Conservation (phyloP, 2,329 filamentous ascomycete genomes). For the Alternaria infectoria region DNA sequence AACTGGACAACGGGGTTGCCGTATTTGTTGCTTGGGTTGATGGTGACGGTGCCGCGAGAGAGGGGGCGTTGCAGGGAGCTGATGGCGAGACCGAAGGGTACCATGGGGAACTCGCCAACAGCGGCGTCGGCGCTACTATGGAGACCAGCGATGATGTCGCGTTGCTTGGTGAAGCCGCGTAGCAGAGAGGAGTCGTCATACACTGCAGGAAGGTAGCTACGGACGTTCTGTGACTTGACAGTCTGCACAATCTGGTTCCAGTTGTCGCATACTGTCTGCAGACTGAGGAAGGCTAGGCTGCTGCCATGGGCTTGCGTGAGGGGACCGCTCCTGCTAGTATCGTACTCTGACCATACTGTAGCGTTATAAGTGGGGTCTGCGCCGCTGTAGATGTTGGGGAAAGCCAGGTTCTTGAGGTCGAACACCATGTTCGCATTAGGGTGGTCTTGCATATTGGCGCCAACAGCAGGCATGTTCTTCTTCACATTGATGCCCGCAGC, state of each 20-base stretch:
- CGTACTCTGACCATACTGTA: constrained; percentile 35
- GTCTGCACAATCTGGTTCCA: constrained; percentile 22
- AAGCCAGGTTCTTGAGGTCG: constrained; percentile 28
- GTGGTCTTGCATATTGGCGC: constrained; percentile 45
- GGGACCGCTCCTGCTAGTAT: constrained; percentile 33
- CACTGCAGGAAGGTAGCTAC: constrained; percentile 22
- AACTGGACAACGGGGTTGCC: constrained; percentile 42
- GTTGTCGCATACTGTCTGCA: constrained; percentile 24
- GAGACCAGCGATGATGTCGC: constrained; percentile 31
- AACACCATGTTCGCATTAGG: constrained; percentile 28
- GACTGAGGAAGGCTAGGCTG: constrained; percentile 28
- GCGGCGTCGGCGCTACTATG: constrained; percentile 33
- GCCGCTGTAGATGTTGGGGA: constrained; percentile 26
- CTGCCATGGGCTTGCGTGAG: constrained; percentile 33
- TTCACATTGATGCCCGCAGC: constrained; percentile 34
- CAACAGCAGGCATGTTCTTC: constrained; percentile 36
- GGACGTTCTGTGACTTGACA: constrained; percentile 25
- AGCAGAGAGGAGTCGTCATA: constrained; percentile 25
- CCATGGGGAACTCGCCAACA: constrained; percentile 41
- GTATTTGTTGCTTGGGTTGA: constrained; percentile 44
- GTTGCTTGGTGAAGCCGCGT: constrained; percentile 30
- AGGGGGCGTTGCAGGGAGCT: constrained; percentile 29
- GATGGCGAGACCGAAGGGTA: constrained; percentile 30
- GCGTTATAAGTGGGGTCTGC: constrained; percentile 34
- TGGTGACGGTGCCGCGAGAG: constrained; percentile 47